Evolutionary conservation across 192 early-diverging fungal genomes (phyloP), one percentile per base, ranked within the genome.

Genomic region (Umbelopsis sp.): DNA sequence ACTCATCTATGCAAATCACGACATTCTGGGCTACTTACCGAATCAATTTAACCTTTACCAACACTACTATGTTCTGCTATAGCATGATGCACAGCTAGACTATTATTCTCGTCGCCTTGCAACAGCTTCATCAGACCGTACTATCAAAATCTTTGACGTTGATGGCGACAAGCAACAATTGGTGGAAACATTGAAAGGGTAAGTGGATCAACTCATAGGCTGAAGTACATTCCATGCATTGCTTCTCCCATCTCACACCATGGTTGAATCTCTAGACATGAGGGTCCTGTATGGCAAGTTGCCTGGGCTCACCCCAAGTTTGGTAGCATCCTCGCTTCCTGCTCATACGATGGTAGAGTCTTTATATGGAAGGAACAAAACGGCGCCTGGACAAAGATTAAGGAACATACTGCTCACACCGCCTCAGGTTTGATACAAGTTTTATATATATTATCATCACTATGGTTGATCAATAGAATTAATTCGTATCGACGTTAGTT

Each of bases 261-360:
- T 17, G n/a, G 43, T 36, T 24, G 8, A 21, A 3, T 41, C 38
- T 41, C 38, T 79, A 96, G 93, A 41, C 97, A 99, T 78, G 91
- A 93, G 52, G 97, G 96, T 24, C 98, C 98, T 4, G 97, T 99
- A n/a, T 99, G 98, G 98, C 96, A 97, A 77, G 93, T 99, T 24
- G 86, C 95, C 20, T 99, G 98, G 98, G 96, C 97, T 16, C 98
- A 99, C 76, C 98, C 98, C 45, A 97, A 97, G 80, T 99, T 94
- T 83, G 97, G 97, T 54, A 92, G 84, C 74, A 91, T 99, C 47
- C 83, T 99, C 22, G 98, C 98, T 17, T 97, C 95, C 25, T 97
- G 95, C 80, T 94, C 95, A 21, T 98, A 98, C 78, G 98, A 99
- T 74, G 88, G 91, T n/a, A 91, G 91, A 45, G 97, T 98, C 41